phyloP scores from a whole-genome alignment of 2,329 filamentous ascomycete species.

The Ceratocystis huliohia region DNA sequence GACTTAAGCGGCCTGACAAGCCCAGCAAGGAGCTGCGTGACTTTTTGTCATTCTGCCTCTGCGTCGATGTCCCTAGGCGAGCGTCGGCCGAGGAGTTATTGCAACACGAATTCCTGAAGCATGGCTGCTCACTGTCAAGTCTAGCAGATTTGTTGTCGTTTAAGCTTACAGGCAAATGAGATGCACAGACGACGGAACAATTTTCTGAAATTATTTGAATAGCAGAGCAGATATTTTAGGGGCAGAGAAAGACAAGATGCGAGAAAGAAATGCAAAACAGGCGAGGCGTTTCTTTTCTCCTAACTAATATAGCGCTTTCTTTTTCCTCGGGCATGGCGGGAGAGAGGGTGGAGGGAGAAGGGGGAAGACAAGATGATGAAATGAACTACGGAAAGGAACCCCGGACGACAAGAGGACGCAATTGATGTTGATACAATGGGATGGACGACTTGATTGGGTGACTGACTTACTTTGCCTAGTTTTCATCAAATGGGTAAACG shows the following conservation, averaged over 20 bases:
- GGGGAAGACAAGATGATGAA: background rate
- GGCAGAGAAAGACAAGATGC: background rate
- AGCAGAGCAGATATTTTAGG: background rate
- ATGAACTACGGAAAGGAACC: background rate
- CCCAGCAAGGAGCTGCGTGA: conserved; percentile 95
- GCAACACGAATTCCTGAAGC: conserved; percentile 85
- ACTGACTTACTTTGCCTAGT: too few relatives aligned
- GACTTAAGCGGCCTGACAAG: conserved; percentile 96
- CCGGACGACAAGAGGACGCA: too few relatives aligned
- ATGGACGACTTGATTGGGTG: too few relatives aligned
- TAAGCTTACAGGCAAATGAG: conserved; percentile 58
- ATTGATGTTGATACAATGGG: too few relatives aligned
- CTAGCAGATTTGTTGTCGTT: conserved; percentile 80
- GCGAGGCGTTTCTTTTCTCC: background rate
- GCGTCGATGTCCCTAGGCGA: conserved; percentile 88
- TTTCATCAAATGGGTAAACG: background rate
- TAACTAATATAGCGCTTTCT: background rate
- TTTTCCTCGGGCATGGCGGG: background rate
- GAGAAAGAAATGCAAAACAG: background rate
- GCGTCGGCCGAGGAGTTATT: conserved; percentile 84
- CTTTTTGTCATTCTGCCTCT: conserved; percentile 90
- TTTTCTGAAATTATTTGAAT: background rate
- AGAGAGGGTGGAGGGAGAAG: background rate
- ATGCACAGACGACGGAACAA: too few relatives aligned
- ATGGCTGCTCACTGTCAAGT: conserved; percentile 71